Evolutionary conservation across 2,329 filamentous ascomycete species (phyloP).

Genomic region (Fusarium musae): DNA sequence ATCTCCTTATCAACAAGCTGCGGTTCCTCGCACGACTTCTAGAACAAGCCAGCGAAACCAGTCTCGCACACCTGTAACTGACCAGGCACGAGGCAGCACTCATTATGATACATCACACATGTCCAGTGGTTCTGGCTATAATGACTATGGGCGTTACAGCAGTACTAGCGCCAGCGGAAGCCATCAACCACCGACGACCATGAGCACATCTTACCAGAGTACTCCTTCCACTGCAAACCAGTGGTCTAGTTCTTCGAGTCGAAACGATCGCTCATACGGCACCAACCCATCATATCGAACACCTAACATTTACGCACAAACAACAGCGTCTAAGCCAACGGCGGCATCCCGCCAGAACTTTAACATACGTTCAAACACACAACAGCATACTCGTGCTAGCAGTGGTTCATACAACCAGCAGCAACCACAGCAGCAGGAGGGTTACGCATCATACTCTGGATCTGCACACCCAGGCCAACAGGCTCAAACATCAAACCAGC

Average conservation of each 20-base stretch:
- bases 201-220: conserved; percentile 33
- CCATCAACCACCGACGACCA: conserved; percentile 27
- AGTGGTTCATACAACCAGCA: conserved; percentile 30
- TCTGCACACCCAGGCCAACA: conserved; percentile 36
- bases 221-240: conserved; percentile 40
- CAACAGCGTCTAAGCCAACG: conserved; percentile 8
- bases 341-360: conserved; percentile 39
- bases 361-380: conserved; percentile 30
- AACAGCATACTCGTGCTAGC: conserved; percentile 19
- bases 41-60: conserved; percentile 50
- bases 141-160: conserved; percentile 36
- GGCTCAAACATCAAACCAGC: conserved; percentile 29
- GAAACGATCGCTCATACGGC: conserved; percentile 27
- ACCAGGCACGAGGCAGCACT: conserved; percentile 24
- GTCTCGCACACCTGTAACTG: conserved; percentile 45
- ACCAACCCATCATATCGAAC: conserved; percentile 26
- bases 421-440: conserved; percentile 21
- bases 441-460: conserved; percentile 30
- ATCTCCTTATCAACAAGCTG: conserved; percentile 47
- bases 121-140: conserved; percentile 28
- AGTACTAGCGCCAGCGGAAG: conserved; percentile 1
- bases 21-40: conserved; percentile 46
- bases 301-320: conserved; percentile 30
- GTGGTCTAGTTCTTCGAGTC: conserved; percentile 34
- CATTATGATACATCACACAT: conserved; percentile 23